Base-by-base conservation (phyloP, 225 moss, liverwort and hornwort species). In the Pseudoscleropodium purum region DNA sequence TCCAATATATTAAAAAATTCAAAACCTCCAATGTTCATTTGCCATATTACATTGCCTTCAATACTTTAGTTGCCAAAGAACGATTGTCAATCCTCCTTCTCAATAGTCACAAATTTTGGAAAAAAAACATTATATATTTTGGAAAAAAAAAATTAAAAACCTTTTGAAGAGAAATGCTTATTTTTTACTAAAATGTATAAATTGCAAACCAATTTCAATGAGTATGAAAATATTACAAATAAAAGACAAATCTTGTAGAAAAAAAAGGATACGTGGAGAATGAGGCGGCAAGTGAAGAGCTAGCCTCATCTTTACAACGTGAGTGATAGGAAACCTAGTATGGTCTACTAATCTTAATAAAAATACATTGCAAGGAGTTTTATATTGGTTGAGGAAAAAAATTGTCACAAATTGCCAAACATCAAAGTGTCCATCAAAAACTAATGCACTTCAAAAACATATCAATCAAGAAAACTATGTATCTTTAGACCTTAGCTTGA, bases 211-310 rank as follows among this genome's bases (percentile, higher is more conserved):
- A 15, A 16, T 39, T 68, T 37, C 15, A 59, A 18, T 45, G 33
- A 85, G 11, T 74, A 7, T 24, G 8, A 86, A 76, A 30, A 12
- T 29, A 86, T 29, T 56, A 11, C 8, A 2, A 30, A 10, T 6
- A n/a, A 5, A 20, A 18, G 9, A 59, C 9, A 61, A 33, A 43
- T 37, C 34, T n/a, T 49, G 3, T 34, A 41, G 6, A 5, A 12
- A 78, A 47, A 85, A 64, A 77, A 90, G 83, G 93, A 95, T 95
- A 94, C 94, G 93, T 56, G 94, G 94, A 66, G 84, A 91, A 49
- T 89, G 66, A 56, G 90, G 66, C 3, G 39, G 47, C 34, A 84
- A 64, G 54, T 82, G 73, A 84, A 95, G 88, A 78, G 88, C 83
- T n/a, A 95, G 80, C 87, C 88, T 93, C 94, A 94, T 95, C 19